Evolutionary conservation across 129 eudicot species (phyloP), one percentile per base, ranked within the genome.

Genomic region (Flaveria brownii): DNA sequence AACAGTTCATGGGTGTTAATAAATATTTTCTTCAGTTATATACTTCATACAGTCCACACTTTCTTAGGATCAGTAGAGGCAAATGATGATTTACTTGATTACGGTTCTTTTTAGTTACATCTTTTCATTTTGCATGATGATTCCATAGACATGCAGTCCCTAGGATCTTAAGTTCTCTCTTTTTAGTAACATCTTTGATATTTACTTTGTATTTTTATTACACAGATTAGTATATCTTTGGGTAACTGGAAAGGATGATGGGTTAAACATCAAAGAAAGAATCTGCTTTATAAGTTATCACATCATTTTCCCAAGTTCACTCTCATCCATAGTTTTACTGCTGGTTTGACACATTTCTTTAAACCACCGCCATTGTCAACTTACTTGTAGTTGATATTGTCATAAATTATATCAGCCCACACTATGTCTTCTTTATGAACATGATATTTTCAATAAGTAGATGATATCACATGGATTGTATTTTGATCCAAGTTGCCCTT

Each of bases 221-320:
- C 49, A 9, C 49, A 45, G 14, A 45, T 45, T 45, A 9, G 2
- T 45, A 45, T 93, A 93, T 84, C 90, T 93, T 54, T 89, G 81
- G 77, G 97, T 93, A 62, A 79, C 88, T 22, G 97, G 93, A 76
- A 91, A 91, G 98, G 97, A 93, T 81, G 98, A 93, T 42, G 97
- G 98, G 62, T 79, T 93, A 78, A 84, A 81, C 77, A 79, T 88
- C 62, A 93, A 90, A 77, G 98, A 93, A 74, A 84, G 97, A 84
- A 84, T 88, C 25, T 82, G 85, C 61, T 87, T 84, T 89, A 97
- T 94, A 84, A 89, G 98, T 84, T 64, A 70, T 65, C 43, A 70
- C 55, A 51, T 39, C 22, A 26, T 22, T 72, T 22, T 64, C 6
- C 50, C 28, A 79, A 79, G 45, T 22, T 59, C 41, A 20, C 77